These are phyloP conservation scores for Zychaea mexicana DNA, from an alignment of 371 early-diverging fungal genomes.

Conservation along the genomic window DNA sequence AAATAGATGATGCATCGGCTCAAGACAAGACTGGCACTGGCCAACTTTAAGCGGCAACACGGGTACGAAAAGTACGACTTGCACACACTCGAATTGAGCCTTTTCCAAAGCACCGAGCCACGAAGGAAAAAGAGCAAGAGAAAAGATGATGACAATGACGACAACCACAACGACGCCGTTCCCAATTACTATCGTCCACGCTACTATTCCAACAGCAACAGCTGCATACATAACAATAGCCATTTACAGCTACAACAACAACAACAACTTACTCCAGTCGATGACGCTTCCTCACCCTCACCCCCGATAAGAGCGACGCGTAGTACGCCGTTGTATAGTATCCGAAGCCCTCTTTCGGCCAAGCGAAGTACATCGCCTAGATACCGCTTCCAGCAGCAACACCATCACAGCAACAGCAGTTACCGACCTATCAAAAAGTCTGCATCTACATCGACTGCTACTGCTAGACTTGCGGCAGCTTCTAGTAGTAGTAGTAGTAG, in stretches of 20 bases:
- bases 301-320: conserved; percentile 6
- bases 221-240: not conserved
- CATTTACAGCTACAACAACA: not conserved
- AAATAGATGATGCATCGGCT: conserved; percentile 31
- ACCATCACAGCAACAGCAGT: not conserved
- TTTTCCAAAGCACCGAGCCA: conserved; percentile 9
- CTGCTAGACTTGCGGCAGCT: not conserved
- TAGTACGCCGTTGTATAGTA: not conserved
- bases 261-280: conserved; percentile 1
- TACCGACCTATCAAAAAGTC: conserved; percentile 5
- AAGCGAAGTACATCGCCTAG: conserved; percentile 41
- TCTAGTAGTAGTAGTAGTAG: no score
- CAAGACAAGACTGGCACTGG: conserved; percentile 32
- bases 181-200: conserved; percentile 27
- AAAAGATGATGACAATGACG: not conserved
- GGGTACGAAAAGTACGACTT: conserved; percentile 39
- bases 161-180: no score
- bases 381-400: not conserved
- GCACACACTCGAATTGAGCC: conserved; percentile 28
- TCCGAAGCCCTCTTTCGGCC: conserved; percentile 30
- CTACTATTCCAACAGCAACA: conserved; percentile 25
- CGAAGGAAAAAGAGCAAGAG: conserved; percentile 4
- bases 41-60: conserved; percentile 36
- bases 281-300: not conserved
- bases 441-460: not conserved